Evolutionary conservation across 768 basidiomycete species (phyloP).

Genomic region (Collybia nuda): DNA sequence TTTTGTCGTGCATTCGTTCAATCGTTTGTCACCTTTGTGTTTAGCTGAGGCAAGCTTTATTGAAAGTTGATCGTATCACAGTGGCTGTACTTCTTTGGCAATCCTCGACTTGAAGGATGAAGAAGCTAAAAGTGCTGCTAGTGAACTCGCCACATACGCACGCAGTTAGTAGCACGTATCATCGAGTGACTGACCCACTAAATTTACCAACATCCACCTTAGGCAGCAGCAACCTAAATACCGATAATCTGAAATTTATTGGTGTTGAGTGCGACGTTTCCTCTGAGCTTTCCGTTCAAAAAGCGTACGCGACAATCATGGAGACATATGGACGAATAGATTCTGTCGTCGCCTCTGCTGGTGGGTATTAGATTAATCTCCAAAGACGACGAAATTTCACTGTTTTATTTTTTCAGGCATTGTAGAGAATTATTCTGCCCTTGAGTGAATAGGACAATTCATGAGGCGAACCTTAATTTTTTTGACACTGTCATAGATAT

Average conservation of each 20-base stretch:
- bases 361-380: conserved; percentile 32
- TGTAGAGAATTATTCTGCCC: conserved; percentile 84
- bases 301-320: conserved; percentile 65
- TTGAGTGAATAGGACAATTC: conserved; percentile 58
- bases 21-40: conserved; percentile 50
- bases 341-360: conserved; percentile 86
- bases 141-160: conserved; percentile 51
- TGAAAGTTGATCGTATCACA: conserved; percentile 27
- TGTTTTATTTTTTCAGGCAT: conserved; percentile 61
- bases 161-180: conserved; percentile 16
- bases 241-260: conserved; percentile 61
- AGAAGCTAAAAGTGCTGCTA: conserved; percentile 67
- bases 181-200: conserved; percentile 20
- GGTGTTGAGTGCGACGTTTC: conserved; percentile 89
- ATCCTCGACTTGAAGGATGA: conserved; percentile 78
- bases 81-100: conserved; percentile 79
- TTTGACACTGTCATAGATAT: conserved; percentile 49
- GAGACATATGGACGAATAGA: conserved; percentile 72
- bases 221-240: conserved; percentile 56
- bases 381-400: not conserved
- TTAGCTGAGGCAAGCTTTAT: not conserved
- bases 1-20: conserved; percentile 90
- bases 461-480: conserved; percentile 1
- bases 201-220: conserved; percentile 18
- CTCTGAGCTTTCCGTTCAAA: conserved; percentile 75